Base-by-base conservation (phyloP, 805 yeast species). In the Priceomyces castillae region DNA sequence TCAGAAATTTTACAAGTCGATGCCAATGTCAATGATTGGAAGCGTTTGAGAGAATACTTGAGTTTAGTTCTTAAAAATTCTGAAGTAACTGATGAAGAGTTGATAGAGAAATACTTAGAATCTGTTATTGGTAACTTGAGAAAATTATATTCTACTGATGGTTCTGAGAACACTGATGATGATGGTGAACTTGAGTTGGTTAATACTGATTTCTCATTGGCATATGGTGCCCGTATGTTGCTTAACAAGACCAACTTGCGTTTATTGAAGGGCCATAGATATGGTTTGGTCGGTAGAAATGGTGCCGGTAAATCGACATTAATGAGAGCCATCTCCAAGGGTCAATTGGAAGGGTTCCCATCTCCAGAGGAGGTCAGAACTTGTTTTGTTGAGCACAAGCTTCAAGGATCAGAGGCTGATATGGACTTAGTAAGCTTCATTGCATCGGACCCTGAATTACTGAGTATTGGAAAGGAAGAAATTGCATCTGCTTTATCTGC, bases 261-360 rank as follows among this genome's bases (percentile, higher is more conserved):
- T 61, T 77, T 92, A 49, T 73, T 87, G 55, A 89, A 90, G 71
- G 98, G 98, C 57, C 97, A 88, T 70, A 81, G 99, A 69, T 92
- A 92, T 61, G 99, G 99, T 74, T 77, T 92, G 48, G 89, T 97
- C 76, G 99, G 99, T 63, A 78, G 97, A 71, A 92, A 92, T 64
- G 99, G 99, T 78, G 97, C 97, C 47, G 99, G 99, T 74, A 92
- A 92, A 69, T 90, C 97, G 11, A 92, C 99, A 12, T 76, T 92
- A 58, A 90, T 92, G 98, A 81, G 98, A 67, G 84, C 98, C 23
- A 94, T 92, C 58, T 89, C 96, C 43, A 88, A 89, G 60, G 98
- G 98, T 46, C 96, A 92, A 71, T 76, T 92, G 51, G 98, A 92
- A 71, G 98, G 98, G 3, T 92, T 94, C 82, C 99, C 99, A 35